phyloP scores from a whole-genome alignment of 495 filamentous ascomycete species.

The Lophiotrema nucula region DNA sequence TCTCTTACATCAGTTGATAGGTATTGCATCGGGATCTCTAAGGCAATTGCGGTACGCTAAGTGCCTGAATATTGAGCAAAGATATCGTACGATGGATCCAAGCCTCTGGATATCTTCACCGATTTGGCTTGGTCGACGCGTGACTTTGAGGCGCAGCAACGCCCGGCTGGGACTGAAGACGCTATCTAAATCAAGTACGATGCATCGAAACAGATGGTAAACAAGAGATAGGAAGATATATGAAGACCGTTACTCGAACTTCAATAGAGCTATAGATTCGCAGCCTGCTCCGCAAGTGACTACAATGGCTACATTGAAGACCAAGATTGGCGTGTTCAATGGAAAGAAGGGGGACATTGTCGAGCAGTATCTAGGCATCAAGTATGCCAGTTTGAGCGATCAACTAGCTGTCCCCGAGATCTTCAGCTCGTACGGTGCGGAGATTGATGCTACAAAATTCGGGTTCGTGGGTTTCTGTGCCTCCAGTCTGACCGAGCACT shows the following conservation, averaged over 20 bases:
- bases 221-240: too few relatives aligned
- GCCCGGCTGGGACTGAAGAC: not conserved
- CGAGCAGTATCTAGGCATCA: constrained; percentile 33
- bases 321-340: constrained; percentile 11
- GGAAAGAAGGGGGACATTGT: constrained; percentile 19
- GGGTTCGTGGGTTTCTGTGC: constrained; percentile 13
- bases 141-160: constrained; percentile 1
- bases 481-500: not conserved
- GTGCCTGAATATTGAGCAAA: too few relatives aligned
- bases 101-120: not conserved
- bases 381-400: constrained; percentile 35
- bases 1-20: too few relatives aligned
- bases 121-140: constrained; percentile 3
- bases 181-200: not conserved
- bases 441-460: constrained; percentile 26
- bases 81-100: not conserved
- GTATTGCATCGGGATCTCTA: too few relatives aligned
- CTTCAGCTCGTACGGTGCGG: constrained; percentile 6
- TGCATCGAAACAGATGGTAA: too few relatives aligned
- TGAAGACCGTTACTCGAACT: too few relatives aligned
- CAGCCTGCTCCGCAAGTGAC: not conserved
- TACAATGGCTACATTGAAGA: constrained; percentile 6
- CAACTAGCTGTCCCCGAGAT: constrained; percentile 30
- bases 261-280: too few relatives aligned
- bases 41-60: too few relatives aligned